Conservation (phyloP, 176 grass and related monocot genomes). For the Zizania latifolia region DNA sequence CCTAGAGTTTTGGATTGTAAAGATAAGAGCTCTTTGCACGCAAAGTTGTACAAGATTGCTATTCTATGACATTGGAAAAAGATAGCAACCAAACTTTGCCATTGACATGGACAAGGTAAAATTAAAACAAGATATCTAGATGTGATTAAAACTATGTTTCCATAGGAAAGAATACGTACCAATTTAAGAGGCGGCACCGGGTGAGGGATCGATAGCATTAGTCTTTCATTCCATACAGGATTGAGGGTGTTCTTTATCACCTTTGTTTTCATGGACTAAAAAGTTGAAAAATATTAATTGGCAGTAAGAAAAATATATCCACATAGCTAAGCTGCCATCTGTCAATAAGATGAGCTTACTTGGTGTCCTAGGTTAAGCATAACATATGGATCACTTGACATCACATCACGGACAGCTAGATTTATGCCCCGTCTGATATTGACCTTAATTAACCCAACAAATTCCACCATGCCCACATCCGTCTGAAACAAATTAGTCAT, state of each 20-base stretch:
- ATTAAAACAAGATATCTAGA: neutral
- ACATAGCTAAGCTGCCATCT: neutral
- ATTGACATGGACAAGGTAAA: neutral
- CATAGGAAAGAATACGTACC: slow-evolving; percentile 38
- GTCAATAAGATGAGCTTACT: slow-evolving; percentile 35
- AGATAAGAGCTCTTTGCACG: neutral
- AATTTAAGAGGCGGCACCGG: slow-evolving; percentile 70
- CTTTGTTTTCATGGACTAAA: slow-evolving; percentile 87
- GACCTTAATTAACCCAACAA: slow-evolving; percentile 89
- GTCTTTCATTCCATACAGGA: slow-evolving; percentile 84
- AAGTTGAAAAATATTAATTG: slow-evolving; percentile 17
- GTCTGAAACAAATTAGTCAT: slow-evolving; percentile 24
- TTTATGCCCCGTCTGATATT: slow-evolving; percentile 71
- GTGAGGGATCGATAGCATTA: slow-evolving; percentile 90
- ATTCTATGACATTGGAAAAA: neutral
- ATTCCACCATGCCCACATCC: slow-evolving; percentile 96
- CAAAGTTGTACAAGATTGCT: neutral
- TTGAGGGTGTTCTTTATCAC: slow-evolving; percentile 96
- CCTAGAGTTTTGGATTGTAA: no score
- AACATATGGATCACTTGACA: slow-evolving; percentile 97
- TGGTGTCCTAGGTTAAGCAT: slow-evolving; percentile 84
- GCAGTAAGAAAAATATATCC: neutral
- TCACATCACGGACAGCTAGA: slow-evolving; percentile 84
- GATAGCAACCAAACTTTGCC: neutral
- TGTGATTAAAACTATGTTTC: neutral